These are phyloP conservation scores for Pyrenophora seminiperda DNA, from an alignment of 2,329 filamentous ascomycete genomes.

Conservation along the genomic window DNA sequence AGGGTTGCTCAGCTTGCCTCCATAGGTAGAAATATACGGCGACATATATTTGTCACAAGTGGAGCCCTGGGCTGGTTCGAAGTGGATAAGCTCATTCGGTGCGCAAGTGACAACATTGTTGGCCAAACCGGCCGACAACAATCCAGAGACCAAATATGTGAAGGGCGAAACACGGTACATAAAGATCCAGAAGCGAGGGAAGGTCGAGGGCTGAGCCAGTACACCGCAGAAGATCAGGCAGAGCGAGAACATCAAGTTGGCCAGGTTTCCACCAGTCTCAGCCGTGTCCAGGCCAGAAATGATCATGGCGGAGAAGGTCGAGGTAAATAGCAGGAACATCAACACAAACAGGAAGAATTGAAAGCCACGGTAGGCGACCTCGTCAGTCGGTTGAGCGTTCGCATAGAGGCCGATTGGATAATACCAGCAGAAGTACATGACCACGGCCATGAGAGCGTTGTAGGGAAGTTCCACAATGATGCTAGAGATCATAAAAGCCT, in stretches of 20 bases:
- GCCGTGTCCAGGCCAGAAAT: slow-evolving; percentile 77
- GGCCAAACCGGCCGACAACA: slow-evolving; percentile 72
- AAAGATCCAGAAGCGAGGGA: slow-evolving; percentile 81
- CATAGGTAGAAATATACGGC: slow-evolving; percentile 32
- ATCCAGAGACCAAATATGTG: slow-evolving; percentile 76
- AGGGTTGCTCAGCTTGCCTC: slow-evolving; percentile 48
- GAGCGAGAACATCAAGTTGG: slow-evolving; percentile 74
- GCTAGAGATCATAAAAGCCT: slow-evolving; percentile 81
- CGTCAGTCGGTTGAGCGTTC: slow-evolving; percentile 67
- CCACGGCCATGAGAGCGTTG: slow-evolving; percentile 75
- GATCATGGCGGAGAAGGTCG: slow-evolving; percentile 78
- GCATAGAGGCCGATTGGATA: slow-evolving; percentile 79
- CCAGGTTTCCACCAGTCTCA: slow-evolving; percentile 76
- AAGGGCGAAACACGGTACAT: slow-evolving; percentile 84
- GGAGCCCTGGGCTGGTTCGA: slow-evolving; percentile 63
- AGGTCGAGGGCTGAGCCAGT: slow-evolving; percentile 64
- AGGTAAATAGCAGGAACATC: slow-evolving; percentile 78
- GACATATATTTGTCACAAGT: slow-evolving; percentile 50
- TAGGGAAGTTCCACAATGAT: slow-evolving; percentile 86
- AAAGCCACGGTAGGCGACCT: slow-evolving; percentile 70
- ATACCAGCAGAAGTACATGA: slow-evolving; percentile 84
- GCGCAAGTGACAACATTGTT: slow-evolving; percentile 70
- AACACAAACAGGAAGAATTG: slow-evolving; percentile 80
- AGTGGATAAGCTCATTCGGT: slow-evolving; percentile 69
- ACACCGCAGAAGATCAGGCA: slow-evolving; percentile 77